Evolutionary conservation across 257 asterid genomes (phyloP).

Genomic region (Paulownia fortunei): DNA sequence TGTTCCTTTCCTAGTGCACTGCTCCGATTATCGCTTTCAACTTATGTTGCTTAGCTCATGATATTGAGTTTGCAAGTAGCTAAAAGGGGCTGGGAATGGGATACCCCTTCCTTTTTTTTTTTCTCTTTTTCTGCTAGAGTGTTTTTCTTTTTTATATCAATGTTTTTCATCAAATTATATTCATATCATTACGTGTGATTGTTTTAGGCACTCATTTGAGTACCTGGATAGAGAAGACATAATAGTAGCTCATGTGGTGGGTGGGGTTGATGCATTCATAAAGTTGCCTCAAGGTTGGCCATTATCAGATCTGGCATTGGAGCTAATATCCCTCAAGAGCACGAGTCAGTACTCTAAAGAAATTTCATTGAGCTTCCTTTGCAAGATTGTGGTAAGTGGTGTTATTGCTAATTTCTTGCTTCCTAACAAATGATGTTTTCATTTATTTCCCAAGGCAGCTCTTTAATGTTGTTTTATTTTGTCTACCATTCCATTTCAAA

Average conservation of each 20-base stretch:
- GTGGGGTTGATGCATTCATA: slow-evolving; percentile 84
- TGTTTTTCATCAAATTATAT: slow-evolving; percentile 2
- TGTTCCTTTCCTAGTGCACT: neutral
- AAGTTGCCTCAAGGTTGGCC: slow-evolving; percentile 95
- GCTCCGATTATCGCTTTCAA: neutral
- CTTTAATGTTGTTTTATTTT: neutral
- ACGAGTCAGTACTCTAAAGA: slow-evolving; percentile 63
- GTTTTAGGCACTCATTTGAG: slow-evolving; percentile 81
- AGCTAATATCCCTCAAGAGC: slow-evolving; percentile 71
- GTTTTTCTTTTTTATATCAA: neutral
- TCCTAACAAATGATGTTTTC: neutral
- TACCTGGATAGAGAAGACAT: slow-evolving; percentile 76
- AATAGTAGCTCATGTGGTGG: slow-evolving; percentile 76
- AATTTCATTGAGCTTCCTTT: slow-evolving; percentile 68
- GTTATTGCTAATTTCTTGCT: slow-evolving; percentile 18
- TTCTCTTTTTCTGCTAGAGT: neutral
- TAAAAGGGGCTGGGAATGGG: neutral
- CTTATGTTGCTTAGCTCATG: neutral
- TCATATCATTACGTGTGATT: slow-evolving; percentile 10
- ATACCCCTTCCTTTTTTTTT: neutral
- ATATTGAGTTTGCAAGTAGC: neutral
- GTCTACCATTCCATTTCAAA: neutral
- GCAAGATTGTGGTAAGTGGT: slow-evolving; percentile 79
- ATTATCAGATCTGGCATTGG: slow-evolving; percentile 57
- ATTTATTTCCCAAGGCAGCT: neutral